Evolutionary conservation across 352 stramenopile species (phyloP).

Genomic region (Pythium sp.): DNA sequence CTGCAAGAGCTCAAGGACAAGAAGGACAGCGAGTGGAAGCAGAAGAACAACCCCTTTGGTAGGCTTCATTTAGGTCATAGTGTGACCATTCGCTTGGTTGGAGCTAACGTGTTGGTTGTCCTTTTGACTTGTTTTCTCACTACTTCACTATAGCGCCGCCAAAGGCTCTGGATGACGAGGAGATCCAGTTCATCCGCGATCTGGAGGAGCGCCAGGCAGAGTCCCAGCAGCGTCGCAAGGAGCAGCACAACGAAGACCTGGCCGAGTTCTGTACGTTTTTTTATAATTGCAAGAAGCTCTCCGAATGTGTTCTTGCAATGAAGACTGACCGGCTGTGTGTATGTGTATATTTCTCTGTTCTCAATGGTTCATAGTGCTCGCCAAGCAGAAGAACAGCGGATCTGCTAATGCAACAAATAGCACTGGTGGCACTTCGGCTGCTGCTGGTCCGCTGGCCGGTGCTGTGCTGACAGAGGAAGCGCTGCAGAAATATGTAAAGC

Average conservation of each 20-base stretch:
- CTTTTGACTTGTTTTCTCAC: neutral
- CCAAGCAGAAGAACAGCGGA: slow-evolving; percentile 42
- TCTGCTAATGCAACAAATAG: neutral
- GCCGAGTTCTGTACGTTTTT: slow-evolving; percentile 53
- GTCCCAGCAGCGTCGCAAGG: slow-evolving; percentile 43
- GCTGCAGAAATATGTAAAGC: slow-evolving; percentile 21
- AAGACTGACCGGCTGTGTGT: slow-evolving; percentile 1
- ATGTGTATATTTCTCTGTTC: neutral
- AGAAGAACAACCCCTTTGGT: slow-evolving; percentile 90
- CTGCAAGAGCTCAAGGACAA: slow-evolving; percentile 74
- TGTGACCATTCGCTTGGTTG: neutral
- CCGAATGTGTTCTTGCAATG: neutral
- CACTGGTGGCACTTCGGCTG: neutral
- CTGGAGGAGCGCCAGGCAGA: slow-evolving; percentile 58
- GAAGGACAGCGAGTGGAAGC: slow-evolving; percentile 86
- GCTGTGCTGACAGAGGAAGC: neutral
- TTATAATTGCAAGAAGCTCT: neutral
- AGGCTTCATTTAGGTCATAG: neutral
- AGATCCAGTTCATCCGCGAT: slow-evolving; percentile 79
- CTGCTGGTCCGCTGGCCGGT: neutral
- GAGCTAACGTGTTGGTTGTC: neutral
- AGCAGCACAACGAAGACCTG: slow-evolving; percentile 73
- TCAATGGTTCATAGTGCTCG: slow-evolving; percentile 52
- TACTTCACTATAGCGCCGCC: slow-evolving; percentile 47
- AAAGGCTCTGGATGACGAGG: slow-evolving; percentile 84